Evolutionary conservation across 1,284 basidiomycete genomes (phyloP), one percentile per base, ranked within the genome.

Genomic region (Filobasidium uniguttulatum): DNA sequence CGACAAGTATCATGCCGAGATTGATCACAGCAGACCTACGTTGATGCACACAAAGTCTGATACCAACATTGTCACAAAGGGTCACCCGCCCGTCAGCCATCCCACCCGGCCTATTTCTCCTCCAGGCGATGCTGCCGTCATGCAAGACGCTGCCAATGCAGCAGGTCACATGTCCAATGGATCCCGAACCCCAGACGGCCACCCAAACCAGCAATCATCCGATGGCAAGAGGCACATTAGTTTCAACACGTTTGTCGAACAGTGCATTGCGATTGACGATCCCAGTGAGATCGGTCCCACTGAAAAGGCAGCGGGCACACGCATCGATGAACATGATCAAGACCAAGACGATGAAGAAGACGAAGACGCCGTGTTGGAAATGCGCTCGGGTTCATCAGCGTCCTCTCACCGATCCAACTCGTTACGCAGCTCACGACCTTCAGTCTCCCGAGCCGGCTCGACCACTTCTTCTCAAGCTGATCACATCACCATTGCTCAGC

Each of bases 191-290:
- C 43, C 38, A 28, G 33, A 26, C 1, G 52, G 52, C 7, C 45
- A 49, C 7, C 43, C 50, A 8, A 31, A 19, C n/a, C 29, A 46
- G 4, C 44, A 50, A 3, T 8, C 3, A 48, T 34, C 15, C 14
- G 37, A 30, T 78, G 78, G 68, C 52, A 81, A 79, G 69, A 76
- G 78, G 55, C 93, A 97, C 66, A 98, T 98, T 71, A 85, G 79
- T 60, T 98, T 98, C 77, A 97, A 97, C 69, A 93, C 90, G 1
- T 93, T 91, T 62, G 93, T 98, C 33, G 88, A 97, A 69, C 94
- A 97, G 68, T 90, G 82, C 64, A 93, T 98, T 56, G 85, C 93
- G n/a, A 83, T 98, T 62, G 75, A 77, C 52, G 69, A 72, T 43
- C 68, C 66, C 34, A 62, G 67, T 19, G 59, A 62, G 37, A 48